phyloP scores from a whole-genome alignment of 192 early-diverging fungal genomes.

The Backusella liffmaniae region DNA sequence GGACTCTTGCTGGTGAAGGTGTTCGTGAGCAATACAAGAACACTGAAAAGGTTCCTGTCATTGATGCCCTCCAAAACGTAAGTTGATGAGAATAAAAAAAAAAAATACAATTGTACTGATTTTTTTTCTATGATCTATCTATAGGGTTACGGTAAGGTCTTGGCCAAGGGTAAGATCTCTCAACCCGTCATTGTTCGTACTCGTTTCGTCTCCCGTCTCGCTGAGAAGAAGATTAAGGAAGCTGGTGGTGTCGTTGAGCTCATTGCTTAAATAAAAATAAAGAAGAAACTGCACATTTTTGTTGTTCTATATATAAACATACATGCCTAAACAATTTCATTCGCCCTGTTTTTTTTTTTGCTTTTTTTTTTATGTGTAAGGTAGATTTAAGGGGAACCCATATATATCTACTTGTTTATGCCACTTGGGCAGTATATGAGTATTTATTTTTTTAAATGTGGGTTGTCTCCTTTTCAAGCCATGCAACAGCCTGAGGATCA shows the following conservation, averaged over 20 bases:
- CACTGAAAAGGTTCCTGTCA: conserved; percentile 90
- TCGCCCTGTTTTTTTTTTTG: not conserved
- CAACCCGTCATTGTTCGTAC: conserved; percentile 96
- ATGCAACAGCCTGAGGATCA: conserved; percentile 66
- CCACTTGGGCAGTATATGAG: too few species aligned
- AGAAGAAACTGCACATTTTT: not conserved
- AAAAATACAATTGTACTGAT: not conserved
- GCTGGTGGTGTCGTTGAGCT: conserved; percentile 85
- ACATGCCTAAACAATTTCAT: not conserved
- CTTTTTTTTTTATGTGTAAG: too few species aligned
- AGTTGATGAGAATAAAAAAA: not conserved
- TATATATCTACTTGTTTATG: too few species aligned
- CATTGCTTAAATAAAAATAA: conserved; percentile 47
- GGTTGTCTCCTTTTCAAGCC: conserved; percentile 81
- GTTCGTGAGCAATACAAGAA: conserved; percentile 80
- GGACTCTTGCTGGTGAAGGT: conserved; percentile 88
- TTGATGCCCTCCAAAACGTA: conserved; percentile 73
- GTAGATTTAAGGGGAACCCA: too few species aligned
- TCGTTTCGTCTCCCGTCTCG: conserved; percentile 85
- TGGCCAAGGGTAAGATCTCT: conserved; percentile 92
- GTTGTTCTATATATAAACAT: not conserved
- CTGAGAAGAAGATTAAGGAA: conserved; percentile 99
- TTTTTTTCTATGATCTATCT: not conserved
- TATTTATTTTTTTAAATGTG: conserved; percentile 39
- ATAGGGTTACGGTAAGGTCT: conserved; percentile 92